Conservation (phyloP, 164 flowering plant species). For the Protea cynaroides region DNA sequence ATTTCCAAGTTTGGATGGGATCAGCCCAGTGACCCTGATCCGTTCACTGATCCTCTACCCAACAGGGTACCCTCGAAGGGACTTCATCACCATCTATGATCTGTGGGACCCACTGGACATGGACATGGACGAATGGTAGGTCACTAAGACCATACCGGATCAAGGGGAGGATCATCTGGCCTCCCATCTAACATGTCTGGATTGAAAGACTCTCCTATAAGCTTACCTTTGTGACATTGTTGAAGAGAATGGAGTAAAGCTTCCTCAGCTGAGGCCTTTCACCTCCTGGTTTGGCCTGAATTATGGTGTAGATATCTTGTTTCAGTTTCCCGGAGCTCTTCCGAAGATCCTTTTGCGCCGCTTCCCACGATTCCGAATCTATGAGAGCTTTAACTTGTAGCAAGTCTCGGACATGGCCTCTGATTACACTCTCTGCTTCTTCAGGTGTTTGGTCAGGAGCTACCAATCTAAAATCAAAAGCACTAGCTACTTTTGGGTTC, state of each 20-base stretch:
- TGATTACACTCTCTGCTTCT: constrained; percentile 45
- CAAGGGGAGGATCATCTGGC: no score
- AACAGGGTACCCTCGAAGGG: no score
- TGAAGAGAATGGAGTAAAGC: constrained; percentile 62
- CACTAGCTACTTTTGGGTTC: constrained; percentile 15
- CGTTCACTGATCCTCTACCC: no score
- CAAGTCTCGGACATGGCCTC: constrained; percentile 37
- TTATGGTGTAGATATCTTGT: constrained; percentile 67
- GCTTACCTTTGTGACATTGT: constrained; percentile 40
- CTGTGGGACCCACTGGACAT: no score
- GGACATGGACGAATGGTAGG: no score
- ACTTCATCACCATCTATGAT: no score
- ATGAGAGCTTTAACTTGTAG: constrained; percentile 38
- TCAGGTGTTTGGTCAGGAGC: constrained; percentile 61
- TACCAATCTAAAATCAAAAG: constrained; percentile 44
- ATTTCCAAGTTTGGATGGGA: no score
- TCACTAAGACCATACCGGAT: no score
- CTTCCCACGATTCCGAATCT: constrained; percentile 49
- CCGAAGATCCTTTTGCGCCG: constrained; percentile 52
- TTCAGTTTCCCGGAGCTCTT: constrained; percentile 41
- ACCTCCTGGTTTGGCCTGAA: constrained; percentile 53
- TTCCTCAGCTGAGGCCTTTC: constrained; percentile 59
- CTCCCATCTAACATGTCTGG: no score
- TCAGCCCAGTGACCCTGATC: no score
- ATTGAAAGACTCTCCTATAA: no score